phyloP scores from a whole-genome alignment of 2,329 filamentous ascomycete genomes.

The Trichoderma atrobrunneum region DNA sequence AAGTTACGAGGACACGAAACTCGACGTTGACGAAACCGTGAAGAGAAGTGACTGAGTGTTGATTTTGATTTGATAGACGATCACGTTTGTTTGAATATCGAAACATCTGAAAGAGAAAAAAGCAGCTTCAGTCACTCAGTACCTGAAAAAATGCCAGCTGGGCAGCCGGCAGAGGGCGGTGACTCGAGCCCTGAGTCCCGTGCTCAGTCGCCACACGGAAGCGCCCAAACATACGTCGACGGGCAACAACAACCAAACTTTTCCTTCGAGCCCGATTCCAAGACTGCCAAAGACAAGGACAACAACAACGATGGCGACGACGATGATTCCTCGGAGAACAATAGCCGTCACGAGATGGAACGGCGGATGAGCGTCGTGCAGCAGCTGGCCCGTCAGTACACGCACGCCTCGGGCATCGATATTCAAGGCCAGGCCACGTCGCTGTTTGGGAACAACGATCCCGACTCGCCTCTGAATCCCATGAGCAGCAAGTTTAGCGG shows the following conservation, averaged over 20 bases:
- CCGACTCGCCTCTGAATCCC: slow-evolving; percentile 35
- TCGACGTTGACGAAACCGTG: background rate
- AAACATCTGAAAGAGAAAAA: background rate
- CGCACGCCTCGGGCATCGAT: slow-evolving; percentile 10
- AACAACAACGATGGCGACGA: background rate
- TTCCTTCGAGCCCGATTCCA: background rate
- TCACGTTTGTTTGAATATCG: background rate
- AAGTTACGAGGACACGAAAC: background rate
- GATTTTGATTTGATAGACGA: background rate
- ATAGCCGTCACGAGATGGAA: background rate
- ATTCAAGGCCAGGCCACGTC: slow-evolving; percentile 2
- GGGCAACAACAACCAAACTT: background rate
- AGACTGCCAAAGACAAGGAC: background rate
- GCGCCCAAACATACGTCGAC: slow-evolving; percentile 6
- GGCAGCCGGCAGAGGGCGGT: background rate
- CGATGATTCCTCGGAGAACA: background rate
- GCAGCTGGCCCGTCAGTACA: slow-evolving; percentile 1
- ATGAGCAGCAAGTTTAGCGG: slow-evolving; percentile 40
- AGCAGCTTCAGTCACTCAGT: background rate
- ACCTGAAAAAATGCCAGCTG: background rate
- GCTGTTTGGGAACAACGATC: background rate
- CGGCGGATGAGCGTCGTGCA: slow-evolving; percentile 2
- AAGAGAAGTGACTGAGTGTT: background rate
- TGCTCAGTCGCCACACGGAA: slow-evolving; percentile 9
- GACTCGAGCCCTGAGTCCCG: background rate